Base-by-base conservation (phyloP, 371 early-diverging fungal species). In the Mucor velutinosus region DNA sequence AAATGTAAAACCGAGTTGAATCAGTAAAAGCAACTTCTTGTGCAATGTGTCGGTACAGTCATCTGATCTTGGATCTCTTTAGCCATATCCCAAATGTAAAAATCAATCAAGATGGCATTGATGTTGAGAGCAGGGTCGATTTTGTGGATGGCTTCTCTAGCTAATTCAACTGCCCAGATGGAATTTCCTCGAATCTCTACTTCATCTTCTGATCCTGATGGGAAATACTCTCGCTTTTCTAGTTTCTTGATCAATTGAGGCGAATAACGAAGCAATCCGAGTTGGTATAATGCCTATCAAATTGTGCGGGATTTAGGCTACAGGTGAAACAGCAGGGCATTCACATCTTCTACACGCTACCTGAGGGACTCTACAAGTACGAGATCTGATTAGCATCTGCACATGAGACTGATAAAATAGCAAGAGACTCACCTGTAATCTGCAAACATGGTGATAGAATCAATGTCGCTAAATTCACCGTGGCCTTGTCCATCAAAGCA, bases 371-470 rank as follows among this genome's bases (percentile, higher is more conserved):
- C 87, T 81, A 66, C 12, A 7, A 7, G 15, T 2, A 23, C 1
- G 12, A 19, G n/a, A 51, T 51, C 23, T 51, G 25, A 25, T 51
- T 51, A 51, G 37, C 37, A 37, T 14, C 37, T 33, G 33, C 33
- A 23, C n/a, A 21, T 21, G 10, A 51, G 11, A 23, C n/a, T 19
- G 21, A 11, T 12, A 12, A 51, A 51, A 2, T 12, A 51, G 21
- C 21, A 11, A 51, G 6, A 51, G 21, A 32, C 62, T 68, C 76
- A 79, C 86, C 94, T 83, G 67, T 96, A 96, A 79, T 96, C 96
- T 6, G 96, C 96, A 89, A 96, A 95, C 95, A 96, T 96, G 19
- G 96, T 96, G 58, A 96, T 86, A 5, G 78, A 64, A 71, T 92
- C 92, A 73, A 96, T 95, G 71, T 95, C 94, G 25, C 79, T 56